Evolutionary conservation across 192 early-diverging fungal species (phyloP), one percentile per base, ranked within the genome.

Genomic region (Coemansia sp.): DNA sequence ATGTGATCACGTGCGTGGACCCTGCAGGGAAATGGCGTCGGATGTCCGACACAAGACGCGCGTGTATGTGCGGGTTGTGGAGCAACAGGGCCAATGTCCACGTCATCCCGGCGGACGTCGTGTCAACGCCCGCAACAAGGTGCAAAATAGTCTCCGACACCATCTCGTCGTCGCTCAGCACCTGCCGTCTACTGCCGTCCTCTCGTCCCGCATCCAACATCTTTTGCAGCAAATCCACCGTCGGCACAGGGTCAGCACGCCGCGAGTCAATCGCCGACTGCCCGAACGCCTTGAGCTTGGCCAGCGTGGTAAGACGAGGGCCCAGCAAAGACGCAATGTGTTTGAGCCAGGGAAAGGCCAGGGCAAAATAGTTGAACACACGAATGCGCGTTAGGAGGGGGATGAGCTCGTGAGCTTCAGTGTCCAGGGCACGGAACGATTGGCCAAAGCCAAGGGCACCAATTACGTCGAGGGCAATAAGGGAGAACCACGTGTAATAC

Each of bases 81-180:
- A 84, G 52, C 4, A 84, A 60, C 59, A 79, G 59, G 0, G 65
- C 48, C 47, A 82, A 12, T 1, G 81, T 71, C 83, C 80, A 84
- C 0, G 70, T 76, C 19, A 82, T 57, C 5, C 76, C 74, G 10
- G 59, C 37, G 12, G 76, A 62, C 2, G 83, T 84, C 1, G 83
- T 82, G 11, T 84, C 80, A 2, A 75, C 70, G 1, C 83, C 83
- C 0, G 79, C 76, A 1, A 82, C 54, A 19, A 84, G 64, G 17
- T 82, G 79, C 32, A 82, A 41, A 17, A 73, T 65, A 0, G 62
- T 64, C 39, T 84, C 80, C 4, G 72, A 67, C 12, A 72, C 65
- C 38, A 84, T 72, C 39, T 81, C 70, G 2, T 55, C 23, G 21
- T 82, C 70, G 32, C 15, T 69, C 66, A 82, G 61, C 7, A 50